Evolutionary conservation across 75 land plant genomes (phyloP), one percentile per base, ranked within the genome.

Genomic region (Picea glauca): DNA sequence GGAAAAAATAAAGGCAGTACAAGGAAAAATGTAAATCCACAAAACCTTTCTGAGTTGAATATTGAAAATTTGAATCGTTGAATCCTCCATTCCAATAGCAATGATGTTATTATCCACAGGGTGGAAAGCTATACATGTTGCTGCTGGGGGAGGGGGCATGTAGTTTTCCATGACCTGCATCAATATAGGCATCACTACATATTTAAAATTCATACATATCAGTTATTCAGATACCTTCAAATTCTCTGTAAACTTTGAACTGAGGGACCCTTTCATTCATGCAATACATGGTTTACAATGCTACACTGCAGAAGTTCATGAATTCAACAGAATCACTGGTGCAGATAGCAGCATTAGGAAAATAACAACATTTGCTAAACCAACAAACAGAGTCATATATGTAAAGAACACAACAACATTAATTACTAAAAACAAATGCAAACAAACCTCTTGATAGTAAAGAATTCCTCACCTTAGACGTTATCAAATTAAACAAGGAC

Each of bases 401-500:
- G 32, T 7, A 8, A 31, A 35, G 60, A 21, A 33, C 12, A 38
- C 7, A 3, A 18, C 32, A 50, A 1, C 2, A 50, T n/a, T 75
- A 6, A 78, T 38, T 9, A 13, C 15, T 2, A 77, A 20, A 9
- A 77, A 62, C 0, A 58, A 32, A 31, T 7, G 33, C 13, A 58
- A 50, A 50, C 13, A 32, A 54, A 9, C 56, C 12, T 54, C 38
- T 31, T n/a, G 35, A 61, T 3, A 72, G 11, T 30, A 57, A 59
- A 15, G 1, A 1, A 23, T 13, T 63, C 13, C 21, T 14, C n/a
- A 90, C 94, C 92, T 86, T 88, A 58, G 90, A 92, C 13, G 90
- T 90, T 90, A 86, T 84, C 90, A 92, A 86, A 35, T 92, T 92
- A 68, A 92, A 92, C 20, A 92, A 77, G 18, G 89, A 84, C 18